These are phyloP conservation scores for Psilocybe mexicana DNA, from an alignment of 1,284 basidiomycete genomes.

Conservation along the genomic window DNA sequence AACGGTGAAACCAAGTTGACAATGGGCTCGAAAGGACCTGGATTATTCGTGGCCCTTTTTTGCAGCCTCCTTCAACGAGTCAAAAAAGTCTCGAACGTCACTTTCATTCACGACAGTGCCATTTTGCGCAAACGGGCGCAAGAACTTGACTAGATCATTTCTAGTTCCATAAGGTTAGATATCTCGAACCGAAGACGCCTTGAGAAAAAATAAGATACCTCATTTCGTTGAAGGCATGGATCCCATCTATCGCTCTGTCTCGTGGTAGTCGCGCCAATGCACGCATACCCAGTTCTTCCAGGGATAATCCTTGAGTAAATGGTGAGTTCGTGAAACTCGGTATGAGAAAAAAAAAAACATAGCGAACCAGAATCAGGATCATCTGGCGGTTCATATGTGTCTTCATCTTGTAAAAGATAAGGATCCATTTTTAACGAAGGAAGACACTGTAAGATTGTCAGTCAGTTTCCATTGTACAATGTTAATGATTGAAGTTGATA, in stretches of 20 bases:
- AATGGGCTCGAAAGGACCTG: not conserved
- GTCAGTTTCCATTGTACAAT: slow-evolving; percentile 4
- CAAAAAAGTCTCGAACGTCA: slow-evolving; percentile 74
- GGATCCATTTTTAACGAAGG: slow-evolving; percentile 48
- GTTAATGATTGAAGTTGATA: not conserved
- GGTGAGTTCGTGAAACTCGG: slow-evolving; percentile 2
- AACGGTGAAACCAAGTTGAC: not conserved
- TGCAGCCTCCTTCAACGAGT: slow-evolving; percentile 39
- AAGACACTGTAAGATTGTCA: slow-evolving; percentile 46
- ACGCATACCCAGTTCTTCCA: slow-evolving; percentile 79
- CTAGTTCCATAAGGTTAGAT: slow-evolving; percentile 35
- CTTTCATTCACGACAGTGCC: slow-evolving; percentile 74
- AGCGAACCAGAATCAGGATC: slow-evolving; percentile 74
- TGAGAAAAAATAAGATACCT: slow-evolving; percentile 44
- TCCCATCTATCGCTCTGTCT: slow-evolving; percentile 76
- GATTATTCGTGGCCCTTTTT: slow-evolving; percentile 23
- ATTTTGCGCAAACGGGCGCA: slow-evolving; percentile 76
- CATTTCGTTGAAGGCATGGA: slow-evolving; percentile 78
- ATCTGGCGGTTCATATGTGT: slow-evolving; percentile 78
- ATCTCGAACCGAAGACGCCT: not conserved
- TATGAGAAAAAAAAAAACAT: slow-evolving; percentile 1
- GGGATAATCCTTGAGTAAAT: slow-evolving; percentile 53
- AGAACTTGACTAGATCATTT: slow-evolving; percentile 68
- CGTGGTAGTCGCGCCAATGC: slow-evolving; percentile 70
- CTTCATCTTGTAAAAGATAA: slow-evolving; percentile 74